Evolutionary conservation across 1,139 yeast species (phyloP).

Genomic region (Blastobotrys raffinosifermentans): DNA sequence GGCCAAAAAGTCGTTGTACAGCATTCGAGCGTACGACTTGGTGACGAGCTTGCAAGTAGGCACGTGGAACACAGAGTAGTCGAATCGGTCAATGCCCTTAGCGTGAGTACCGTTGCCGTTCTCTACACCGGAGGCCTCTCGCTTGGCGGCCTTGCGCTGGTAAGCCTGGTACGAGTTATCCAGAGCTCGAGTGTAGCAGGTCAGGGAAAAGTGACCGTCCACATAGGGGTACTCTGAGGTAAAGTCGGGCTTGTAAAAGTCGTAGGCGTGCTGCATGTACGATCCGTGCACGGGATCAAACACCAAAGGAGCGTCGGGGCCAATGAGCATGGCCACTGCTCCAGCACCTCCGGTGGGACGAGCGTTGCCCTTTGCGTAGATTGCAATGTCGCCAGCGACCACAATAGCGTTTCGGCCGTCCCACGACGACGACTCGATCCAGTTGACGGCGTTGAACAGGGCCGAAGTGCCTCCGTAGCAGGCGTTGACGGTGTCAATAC

Average conservation of each 20-base stretch:
- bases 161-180: constrained; percentile 81
- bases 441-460: constrained; percentile 84
- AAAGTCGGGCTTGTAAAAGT: constrained; percentile 96
- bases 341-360: constrained; percentile 99
- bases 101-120: constrained; percentile 27
- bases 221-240: constrained; percentile 95
- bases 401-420: constrained; percentile 98
- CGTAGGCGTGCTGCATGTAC: constrained; percentile 94
- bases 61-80: constrained; percentile 95
- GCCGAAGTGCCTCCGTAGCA: constrained; percentile 99
- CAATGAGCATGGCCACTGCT: constrained; percentile 88
- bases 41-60: constrained; percentile 95
- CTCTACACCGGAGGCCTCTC: constrained; percentile 33
- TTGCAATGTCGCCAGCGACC: constrained; percentile 96
- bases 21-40: constrained; percentile 87
- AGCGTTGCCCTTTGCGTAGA: constrained; percentile 95
- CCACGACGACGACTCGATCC: constrained; percentile 97
- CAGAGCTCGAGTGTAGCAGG: constrained; percentile 91
- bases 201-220: constrained; percentile 92
- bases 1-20: constrained; percentile 79
- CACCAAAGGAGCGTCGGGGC: constrained; percentile 97
- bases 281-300: constrained; percentile 86
- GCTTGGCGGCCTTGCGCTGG: constrained; percentile 69
- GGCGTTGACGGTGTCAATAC: constrained; percentile 93
- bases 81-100: constrained; percentile 60